Conservation (phyloP, 257 asterid species). For the Voacanga thouarsii region DNA sequence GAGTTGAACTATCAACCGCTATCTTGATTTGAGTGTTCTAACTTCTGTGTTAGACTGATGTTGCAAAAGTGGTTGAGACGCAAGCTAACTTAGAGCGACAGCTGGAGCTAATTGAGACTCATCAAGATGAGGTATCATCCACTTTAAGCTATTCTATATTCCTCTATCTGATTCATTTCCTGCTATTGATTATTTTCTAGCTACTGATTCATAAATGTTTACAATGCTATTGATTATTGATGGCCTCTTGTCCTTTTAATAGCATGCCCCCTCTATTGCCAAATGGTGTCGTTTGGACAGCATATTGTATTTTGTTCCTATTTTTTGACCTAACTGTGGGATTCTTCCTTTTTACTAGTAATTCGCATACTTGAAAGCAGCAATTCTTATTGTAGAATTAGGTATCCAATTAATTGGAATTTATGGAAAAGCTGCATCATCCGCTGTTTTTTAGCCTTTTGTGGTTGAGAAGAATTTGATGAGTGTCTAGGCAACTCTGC, state of each 20-base stretch:
- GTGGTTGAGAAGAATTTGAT: neutral
- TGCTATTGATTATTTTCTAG: constrained; percentile 12
- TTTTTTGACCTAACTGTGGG: neutral
- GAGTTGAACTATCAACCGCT: neutral
- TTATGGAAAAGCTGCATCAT: neutral
- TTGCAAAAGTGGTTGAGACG: constrained; percentile 87
- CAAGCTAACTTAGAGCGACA: constrained; percentile 83
- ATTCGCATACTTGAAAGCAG: too few relatives aligned
- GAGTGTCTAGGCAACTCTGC: neutral
- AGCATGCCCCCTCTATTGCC: neutral
- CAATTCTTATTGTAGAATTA: neutral
- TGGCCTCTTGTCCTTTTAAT: neutral
- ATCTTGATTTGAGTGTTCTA: constrained; percentile 9
- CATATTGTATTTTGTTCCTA: neutral
- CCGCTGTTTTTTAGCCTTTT: neutral
- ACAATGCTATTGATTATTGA: too few relatives aligned
- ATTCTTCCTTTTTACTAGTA: neutral
- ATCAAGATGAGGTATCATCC: constrained; percentile 79
- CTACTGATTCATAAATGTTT: neutral
- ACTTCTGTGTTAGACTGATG: constrained; percentile 59
- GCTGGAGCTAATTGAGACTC: constrained; percentile 93
- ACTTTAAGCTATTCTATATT: neutral
- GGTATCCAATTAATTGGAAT: neutral
- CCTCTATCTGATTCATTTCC: neutral
- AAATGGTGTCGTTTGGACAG: neutral